These are phyloP conservation scores for Groenewaldozyma salmanticensis DNA, from an alignment of 805 yeast species.

Conservation along the genomic window DNA sequence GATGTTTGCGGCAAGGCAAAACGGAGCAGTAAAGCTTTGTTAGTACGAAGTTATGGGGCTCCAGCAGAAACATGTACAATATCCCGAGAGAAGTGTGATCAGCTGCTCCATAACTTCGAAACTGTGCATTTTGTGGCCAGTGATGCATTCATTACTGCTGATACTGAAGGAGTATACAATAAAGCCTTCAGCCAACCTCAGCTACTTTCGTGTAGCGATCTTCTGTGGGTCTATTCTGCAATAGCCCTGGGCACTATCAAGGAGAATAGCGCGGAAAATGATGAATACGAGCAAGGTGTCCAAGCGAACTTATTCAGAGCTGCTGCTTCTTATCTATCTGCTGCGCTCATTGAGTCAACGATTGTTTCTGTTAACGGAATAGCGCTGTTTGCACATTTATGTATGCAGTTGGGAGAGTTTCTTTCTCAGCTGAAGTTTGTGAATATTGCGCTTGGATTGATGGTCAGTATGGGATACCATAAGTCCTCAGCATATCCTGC, in stretches of 20 bases:
- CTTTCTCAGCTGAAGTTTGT: conserved; percentile 1
- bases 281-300: background rate
- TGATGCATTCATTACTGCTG: background rate
- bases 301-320: conserved; percentile 3
- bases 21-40: background rate
- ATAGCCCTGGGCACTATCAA: conserved; percentile 4
- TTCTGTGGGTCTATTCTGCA: conserved; percentile 1
- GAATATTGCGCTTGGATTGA: conserved; percentile 1
- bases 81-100: conserved; percentile 3
- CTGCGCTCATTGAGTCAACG: conserved; percentile 4
- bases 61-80: background rate
- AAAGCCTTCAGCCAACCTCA: conserved; percentile 2
- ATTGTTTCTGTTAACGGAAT: conserved; percentile 1
- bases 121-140: background rate
- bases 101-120: background rate
- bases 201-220: background rate
- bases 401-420: conserved; percentile 2
- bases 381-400: conserved; percentile 1
- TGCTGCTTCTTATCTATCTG: conserved; percentile 3
- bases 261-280: background rate
- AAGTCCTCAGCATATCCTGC: background rate
- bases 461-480: conserved; percentile 3
- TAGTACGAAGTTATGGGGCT: conserved; percentile 2
- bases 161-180: background rate
- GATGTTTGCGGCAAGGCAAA: background rate